These are phyloP conservation scores for Thermoascus crustaceus DNA, from an alignment of 2,329 filamentous ascomycete genomes.

Conservation along the genomic window DNA sequence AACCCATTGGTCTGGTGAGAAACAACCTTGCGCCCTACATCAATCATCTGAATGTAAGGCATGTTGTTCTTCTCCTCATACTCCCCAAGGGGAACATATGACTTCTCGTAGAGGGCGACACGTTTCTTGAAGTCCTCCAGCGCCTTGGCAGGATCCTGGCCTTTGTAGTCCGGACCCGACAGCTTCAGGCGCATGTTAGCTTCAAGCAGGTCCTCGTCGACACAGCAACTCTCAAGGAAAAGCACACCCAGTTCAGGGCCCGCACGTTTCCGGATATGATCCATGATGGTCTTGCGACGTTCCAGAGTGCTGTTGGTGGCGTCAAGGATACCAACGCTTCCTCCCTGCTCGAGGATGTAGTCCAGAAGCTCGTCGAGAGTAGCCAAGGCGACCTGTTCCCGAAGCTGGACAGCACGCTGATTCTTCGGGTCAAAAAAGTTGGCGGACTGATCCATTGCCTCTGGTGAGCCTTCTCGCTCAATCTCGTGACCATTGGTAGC, in stretches of 20 bases:
- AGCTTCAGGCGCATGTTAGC: conserved; percentile 97
- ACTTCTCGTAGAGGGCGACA: conserved; percentile 86
- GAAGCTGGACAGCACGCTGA: conserved; percentile 66
- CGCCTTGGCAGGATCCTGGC: conserved; percentile 79
- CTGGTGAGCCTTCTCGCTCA: conserved; percentile 26
- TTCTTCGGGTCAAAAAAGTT: conserved; percentile 92
- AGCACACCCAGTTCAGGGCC: conserved; percentile 80
- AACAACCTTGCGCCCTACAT: conserved; percentile 89
- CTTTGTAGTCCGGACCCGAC: conserved; percentile 89
- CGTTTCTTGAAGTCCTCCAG: conserved; percentile 87
- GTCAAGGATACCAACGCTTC: conserved; percentile 89
- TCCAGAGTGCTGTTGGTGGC: conserved; percentile 93
- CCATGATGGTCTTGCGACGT: conserved; percentile 73
- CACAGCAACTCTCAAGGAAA: conserved; percentile 90
- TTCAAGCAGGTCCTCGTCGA: conserved; percentile 75
- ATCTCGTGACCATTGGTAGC: neutral
- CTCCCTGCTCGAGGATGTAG: conserved; percentile 73
- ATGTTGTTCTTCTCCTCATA: conserved; percentile 86
- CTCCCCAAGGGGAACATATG: conserved; percentile 81
- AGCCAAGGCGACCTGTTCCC: conserved; percentile 86
- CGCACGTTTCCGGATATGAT: conserved; percentile 72
- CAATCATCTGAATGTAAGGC: conserved; percentile 96
- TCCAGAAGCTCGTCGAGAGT: conserved; percentile 88
- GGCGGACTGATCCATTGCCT: conserved; percentile 75
- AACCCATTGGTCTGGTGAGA: conserved; percentile 88